These are phyloP conservation scores for Globisporangium paroecandrum DNA, from an alignment of 352 stramenopile genomes.

Conservation along the genomic window DNA sequence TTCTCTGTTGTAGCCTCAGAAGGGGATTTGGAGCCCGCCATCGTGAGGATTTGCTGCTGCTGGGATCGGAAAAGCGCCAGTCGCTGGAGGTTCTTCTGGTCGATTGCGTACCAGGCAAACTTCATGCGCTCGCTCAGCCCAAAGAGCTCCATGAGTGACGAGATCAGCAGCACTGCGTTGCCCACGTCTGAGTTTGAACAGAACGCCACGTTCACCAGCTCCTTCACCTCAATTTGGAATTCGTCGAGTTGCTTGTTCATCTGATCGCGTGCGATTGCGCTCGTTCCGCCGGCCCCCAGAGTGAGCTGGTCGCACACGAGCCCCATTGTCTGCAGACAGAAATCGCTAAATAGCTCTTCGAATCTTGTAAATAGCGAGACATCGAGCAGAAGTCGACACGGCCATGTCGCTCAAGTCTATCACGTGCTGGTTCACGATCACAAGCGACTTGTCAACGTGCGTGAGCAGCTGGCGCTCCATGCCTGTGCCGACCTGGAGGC, in stretches of 20 bases:
- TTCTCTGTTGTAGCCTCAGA: not conserved
- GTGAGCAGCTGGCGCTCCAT: constrained; percentile 36
- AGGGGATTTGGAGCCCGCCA: not conserved
- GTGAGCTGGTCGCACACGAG: constrained; percentile 54
- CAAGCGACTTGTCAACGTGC: constrained; percentile 30
- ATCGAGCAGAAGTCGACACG: not conserved
- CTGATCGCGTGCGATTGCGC: constrained; percentile 21
- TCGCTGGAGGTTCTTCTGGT: constrained; percentile 44
- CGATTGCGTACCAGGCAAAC: constrained; percentile 39
- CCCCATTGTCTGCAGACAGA: constrained; percentile 50
- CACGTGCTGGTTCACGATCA: constrained; percentile 20
- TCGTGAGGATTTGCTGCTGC: not conserved
- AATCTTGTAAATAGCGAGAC: constrained; percentile 26
- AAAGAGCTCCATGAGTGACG: constrained; percentile 33
- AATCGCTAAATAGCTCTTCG: constrained; percentile 48
- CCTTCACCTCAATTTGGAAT: constrained; percentile 33
- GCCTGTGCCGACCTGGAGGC: constrained; percentile 12
- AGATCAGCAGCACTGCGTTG: constrained; percentile 11
- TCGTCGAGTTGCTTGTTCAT: constrained; percentile 46
- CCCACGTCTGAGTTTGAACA: not conserved
- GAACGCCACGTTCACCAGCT: constrained; percentile 6
- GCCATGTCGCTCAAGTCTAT: constrained; percentile 17
- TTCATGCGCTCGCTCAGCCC: constrained; percentile 47
- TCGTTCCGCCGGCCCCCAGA: constrained; percentile 20
- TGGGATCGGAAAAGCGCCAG: constrained; percentile 23